These are phyloP conservation scores for Sclerotiophoma versabilis DNA, from an alignment of 2,329 filamentous ascomycete species.

Conservation along the genomic window DNA sequence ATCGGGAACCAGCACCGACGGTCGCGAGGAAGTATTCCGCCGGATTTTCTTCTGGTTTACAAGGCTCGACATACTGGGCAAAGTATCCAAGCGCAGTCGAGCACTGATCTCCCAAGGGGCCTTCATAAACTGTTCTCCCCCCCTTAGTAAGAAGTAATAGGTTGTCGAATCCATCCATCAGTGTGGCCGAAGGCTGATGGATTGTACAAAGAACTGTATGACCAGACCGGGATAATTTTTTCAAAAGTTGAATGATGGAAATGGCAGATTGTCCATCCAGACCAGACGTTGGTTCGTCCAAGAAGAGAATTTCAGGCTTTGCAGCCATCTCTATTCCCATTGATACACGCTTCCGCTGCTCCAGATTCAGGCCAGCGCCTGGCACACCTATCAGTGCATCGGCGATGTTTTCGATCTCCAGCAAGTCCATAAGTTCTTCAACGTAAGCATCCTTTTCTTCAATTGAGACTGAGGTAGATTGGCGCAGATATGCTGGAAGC, in stretches of 20 bases:
- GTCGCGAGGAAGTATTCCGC: slow-evolving; percentile 82
- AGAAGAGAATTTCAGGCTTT: slow-evolving; percentile 26
- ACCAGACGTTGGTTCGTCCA: slow-evolving; percentile 76
- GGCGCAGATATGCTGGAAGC: slow-evolving; percentile 38
- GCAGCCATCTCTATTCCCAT: slow-evolving; percentile 58
- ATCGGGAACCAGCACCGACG: slow-evolving; percentile 49
- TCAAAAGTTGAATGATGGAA: slow-evolving; percentile 82
- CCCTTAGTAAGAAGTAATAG: slow-evolving; percentile 70
- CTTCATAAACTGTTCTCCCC: slow-evolving; percentile 76
- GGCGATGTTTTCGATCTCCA: slow-evolving; percentile 31
- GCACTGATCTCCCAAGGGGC: slow-evolving; percentile 77
- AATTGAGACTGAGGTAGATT: slow-evolving; percentile 20
- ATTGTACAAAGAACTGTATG: slow-evolving; percentile 87
- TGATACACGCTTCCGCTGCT: slow-evolving; percentile 69
- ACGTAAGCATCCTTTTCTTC: slow-evolving; percentile 36
- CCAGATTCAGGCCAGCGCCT: slow-evolving; percentile 43
- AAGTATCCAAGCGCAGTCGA: slow-evolving; percentile 65
- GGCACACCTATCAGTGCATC: slow-evolving; percentile 19
- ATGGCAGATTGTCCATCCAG: slow-evolving; percentile 83
- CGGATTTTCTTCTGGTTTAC: slow-evolving; percentile 57
- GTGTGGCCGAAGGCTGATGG: slow-evolving; percentile 88
- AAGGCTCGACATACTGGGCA: slow-evolving; percentile 59
- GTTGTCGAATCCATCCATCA: slow-evolving; percentile 86
- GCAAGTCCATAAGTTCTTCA: slow-evolving; percentile 32
- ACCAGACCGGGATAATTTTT: slow-evolving; percentile 83